Percentiles rank a stretch among this genome's conserved stretches.
Evolutionary conservation across 331 rosid genomes (phyloP).

Genomic region (Acacia concinna): DNA sequence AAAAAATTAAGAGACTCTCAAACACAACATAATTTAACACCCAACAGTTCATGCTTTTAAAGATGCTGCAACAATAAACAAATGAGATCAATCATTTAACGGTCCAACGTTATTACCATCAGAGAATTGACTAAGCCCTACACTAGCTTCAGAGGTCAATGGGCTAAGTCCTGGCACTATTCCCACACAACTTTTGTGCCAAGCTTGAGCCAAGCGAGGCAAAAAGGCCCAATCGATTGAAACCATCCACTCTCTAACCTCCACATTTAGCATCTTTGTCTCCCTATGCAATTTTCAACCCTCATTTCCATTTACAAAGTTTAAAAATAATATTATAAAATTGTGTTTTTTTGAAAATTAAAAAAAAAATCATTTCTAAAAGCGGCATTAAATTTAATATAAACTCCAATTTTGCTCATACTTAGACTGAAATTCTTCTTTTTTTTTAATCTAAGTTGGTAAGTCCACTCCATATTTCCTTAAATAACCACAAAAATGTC

Average conservation of each 20-base stretch:
- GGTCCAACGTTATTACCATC: not conserved
- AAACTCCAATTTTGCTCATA: not conserved
- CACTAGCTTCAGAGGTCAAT: not conserved
- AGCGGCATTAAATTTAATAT: not conserved
- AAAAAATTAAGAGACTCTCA: not conserved
- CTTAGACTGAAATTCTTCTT: not conserved
- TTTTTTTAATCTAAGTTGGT: not conserved
- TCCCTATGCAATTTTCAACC: not conserved
- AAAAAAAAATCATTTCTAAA: not conserved
- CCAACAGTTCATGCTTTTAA: not conserved
- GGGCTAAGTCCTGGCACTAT: not conserved
- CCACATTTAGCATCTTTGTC: not conserved
- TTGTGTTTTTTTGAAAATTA: too few relatives aligned
- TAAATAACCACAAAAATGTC: not conserved
- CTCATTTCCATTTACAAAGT: not conserved
- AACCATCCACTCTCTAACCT: not conserved
- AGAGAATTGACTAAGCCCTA: not conserved
- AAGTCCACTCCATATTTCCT: not conserved
- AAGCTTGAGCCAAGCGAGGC: not conserved
- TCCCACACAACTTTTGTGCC: not conserved
- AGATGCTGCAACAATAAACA: slow-evolving; percentile 11
- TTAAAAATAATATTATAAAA: not conserved
- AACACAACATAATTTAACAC: not conserved
- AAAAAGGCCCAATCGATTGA: not conserved
- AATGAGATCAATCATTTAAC: slow-evolving; percentile 4